A percentile compares a stretch with the other conserved stretches of the same genome.
Conservation (phyloP, 495 filamentous ascomycete species). For the Penicilliopsis zonata region DNA sequence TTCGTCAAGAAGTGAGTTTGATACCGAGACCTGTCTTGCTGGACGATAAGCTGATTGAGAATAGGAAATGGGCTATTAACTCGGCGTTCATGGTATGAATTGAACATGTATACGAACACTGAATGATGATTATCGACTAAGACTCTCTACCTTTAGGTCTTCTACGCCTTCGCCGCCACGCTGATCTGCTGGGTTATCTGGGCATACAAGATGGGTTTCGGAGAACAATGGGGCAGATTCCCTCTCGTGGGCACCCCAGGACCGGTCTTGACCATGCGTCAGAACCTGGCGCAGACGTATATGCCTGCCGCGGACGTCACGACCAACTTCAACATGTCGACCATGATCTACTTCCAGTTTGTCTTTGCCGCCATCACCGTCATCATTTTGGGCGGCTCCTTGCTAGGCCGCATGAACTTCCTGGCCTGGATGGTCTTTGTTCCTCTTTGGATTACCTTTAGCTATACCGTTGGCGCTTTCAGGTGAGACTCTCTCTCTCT, state of each 20-base stretch:
- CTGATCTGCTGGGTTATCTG: slow-evolving; percentile 46
- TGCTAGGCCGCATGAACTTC: slow-evolving; percentile 42
- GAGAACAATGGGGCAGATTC: slow-evolving; percentile 28
- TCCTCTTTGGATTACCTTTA: slow-evolving; percentile 42
- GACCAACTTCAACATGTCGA: slow-evolving; percentile 33
- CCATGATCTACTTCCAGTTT: slow-evolving; percentile 52
- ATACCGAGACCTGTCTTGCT: too few species aligned
- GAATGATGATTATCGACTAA: neutral
- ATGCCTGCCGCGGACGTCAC: slow-evolving; percentile 30
- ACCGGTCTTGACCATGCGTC: slow-evolving; percentile 34
- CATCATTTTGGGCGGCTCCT: slow-evolving; percentile 38
- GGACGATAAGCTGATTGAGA: too few species aligned
- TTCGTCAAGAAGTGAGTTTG: slow-evolving; percentile 33
- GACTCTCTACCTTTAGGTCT: slow-evolving; percentile 9
- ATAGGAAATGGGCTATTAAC: slow-evolving; percentile 42
- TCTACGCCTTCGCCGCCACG: slow-evolving; percentile 42
- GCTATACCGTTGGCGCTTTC: slow-evolving; percentile 13
- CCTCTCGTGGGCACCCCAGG: slow-evolving; percentile 40
- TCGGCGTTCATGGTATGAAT: slow-evolving; percentile 39
- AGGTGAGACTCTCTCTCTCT: slow-evolving; percentile 9
- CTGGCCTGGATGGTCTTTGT: slow-evolving; percentile 46
- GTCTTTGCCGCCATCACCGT: slow-evolving; percentile 48
- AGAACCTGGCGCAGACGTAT: slow-evolving; percentile 28
- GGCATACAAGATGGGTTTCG: slow-evolving; percentile 42
- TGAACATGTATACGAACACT: too few species aligned